These are phyloP conservation scores for Truncatella angustata DNA, from an alignment of 2,329 filamentous ascomycete species.

Conservation along the genomic window DNA sequence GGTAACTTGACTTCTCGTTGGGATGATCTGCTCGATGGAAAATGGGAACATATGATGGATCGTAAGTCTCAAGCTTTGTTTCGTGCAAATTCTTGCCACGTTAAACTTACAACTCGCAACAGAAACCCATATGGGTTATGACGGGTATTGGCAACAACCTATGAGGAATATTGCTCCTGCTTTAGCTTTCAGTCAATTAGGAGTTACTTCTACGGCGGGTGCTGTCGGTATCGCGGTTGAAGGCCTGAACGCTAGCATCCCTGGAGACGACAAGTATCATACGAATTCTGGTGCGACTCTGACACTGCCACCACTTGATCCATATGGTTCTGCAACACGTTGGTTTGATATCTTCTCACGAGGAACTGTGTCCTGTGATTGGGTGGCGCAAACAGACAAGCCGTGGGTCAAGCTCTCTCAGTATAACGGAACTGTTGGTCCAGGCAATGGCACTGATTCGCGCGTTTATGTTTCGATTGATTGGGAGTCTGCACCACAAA, in stretches of 20 bases:
- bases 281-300: constrained; percentile 51
- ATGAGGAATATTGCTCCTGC: constrained; percentile 67
- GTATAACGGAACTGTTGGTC: constrained; percentile 47
- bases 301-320: constrained; percentile 54
- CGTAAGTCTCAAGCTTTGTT: constrained; percentile 32
- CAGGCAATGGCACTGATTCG: constrained; percentile 44
- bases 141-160: constrained; percentile 65
- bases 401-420: constrained; percentile 52
- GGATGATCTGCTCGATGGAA: constrained; percentile 57
- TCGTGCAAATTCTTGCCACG: neutral
- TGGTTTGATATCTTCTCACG: constrained; percentile 65
- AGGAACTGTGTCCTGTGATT: constrained; percentile 52
- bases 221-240: constrained; percentile 64
- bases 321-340: constrained; percentile 52
- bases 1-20: constrained; percentile 54
- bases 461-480: constrained; percentile 56
- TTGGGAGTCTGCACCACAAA: constrained; percentile 42
- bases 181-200: constrained; percentile 57
- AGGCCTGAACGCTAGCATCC: constrained; percentile 64
- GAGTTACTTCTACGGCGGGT: constrained; percentile 58
- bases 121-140: constrained; percentile 54
- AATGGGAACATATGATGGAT: constrained; percentile 63
- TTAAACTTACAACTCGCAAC: neutral
- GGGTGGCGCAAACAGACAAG: constrained; percentile 45
- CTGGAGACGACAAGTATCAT: constrained; percentile 65